These are phyloP conservation scores for Camellia japonica DNA, from an alignment of 148 eudicot genomes.

Conservation along the genomic window DNA sequence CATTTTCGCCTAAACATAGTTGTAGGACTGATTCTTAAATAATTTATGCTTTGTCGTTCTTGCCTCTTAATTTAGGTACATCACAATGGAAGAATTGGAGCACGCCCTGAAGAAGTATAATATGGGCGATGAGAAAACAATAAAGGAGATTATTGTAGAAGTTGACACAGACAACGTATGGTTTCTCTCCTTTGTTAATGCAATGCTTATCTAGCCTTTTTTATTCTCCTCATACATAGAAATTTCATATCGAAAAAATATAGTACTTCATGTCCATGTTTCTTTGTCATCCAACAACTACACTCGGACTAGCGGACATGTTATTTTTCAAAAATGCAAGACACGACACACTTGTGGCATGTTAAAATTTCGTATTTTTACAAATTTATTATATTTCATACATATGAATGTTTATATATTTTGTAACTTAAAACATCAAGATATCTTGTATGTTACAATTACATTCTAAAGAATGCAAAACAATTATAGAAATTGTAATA, in stretches of 20 bases:
- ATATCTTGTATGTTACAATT: too few relatives aligned
- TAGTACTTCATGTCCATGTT: neutral
- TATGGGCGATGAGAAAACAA: slow-evolving; percentile 92
- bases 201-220: neutral
- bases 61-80: slow-evolving; percentile 51
- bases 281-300: neutral
- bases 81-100: slow-evolving; percentile 85
- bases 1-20: neutral
- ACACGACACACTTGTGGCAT: too few relatives aligned
- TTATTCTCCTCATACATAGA: neutral
- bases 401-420: too few relatives aligned
- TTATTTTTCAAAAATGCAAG: too few relatives aligned
- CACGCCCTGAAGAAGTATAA: slow-evolving; percentile 84
- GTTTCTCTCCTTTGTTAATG: slow-evolving; percentile 19
- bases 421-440: too few relatives aligned
- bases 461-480: too few relatives aligned
- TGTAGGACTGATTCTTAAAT: neutral
- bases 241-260: neutral
- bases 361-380: too few relatives aligned
- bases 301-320: too few relatives aligned
- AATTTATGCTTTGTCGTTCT: neutral
- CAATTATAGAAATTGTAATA: too few relatives aligned
- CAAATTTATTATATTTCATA: too few relatives aligned
- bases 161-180: slow-evolving; percentile 84
- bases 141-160: slow-evolving; percentile 88